Evolutionary conservation across 176 grass and related monocot species (phyloP), one percentile per base, ranked within the genome.

Genomic region (Luzula sylvatica): DNA sequence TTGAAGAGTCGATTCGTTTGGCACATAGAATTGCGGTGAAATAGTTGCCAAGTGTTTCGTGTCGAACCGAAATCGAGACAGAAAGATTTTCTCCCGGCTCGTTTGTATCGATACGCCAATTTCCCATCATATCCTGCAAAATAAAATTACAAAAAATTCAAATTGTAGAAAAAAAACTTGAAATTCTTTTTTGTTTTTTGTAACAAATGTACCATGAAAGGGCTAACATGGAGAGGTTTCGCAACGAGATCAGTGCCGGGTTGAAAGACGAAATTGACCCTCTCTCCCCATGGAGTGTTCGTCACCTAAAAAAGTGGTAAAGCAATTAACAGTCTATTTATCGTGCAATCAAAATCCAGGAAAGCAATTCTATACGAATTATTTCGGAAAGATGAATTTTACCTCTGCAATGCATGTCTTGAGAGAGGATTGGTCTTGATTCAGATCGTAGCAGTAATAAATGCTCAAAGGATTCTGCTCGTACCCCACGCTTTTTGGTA

Each of bases 391-490:
- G 30, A 38, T 15, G 5, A 0, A 9, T 4, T 32, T 28, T 16
- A 86, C 84, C 78, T 96, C 85, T 27, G 92, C 92, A 56, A 89
- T 96, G 71, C 92, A 96, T 65, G 79, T 77, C 20, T 60, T 79
- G 40, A 89, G 77, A 29, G 32, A 22, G 41, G 55, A 11, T 58
- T 58, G 49, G 30, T 78, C 66, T 18, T 19, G 63, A 3, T 32
- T 45, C 12, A 20, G 54, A n/a, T 89, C 60, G 18, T 96, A 89
- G 68, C 92, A 96, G 65, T 89, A 86, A 63, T 89, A 96, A 39
- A 96, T 78, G 56, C 92, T 96, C 11, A 82, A 70, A 1, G 92
- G 92, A 47, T 96, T 96, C 85, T 96, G 92, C 59, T 82, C 78
- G 24, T 89, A 86, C 5, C 92, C 81, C 41, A 89, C 74, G 50